Evolutionary conservation across 768 basidiomycete genomes (phyloP).

Genomic region (Trametes maxima): DNA sequence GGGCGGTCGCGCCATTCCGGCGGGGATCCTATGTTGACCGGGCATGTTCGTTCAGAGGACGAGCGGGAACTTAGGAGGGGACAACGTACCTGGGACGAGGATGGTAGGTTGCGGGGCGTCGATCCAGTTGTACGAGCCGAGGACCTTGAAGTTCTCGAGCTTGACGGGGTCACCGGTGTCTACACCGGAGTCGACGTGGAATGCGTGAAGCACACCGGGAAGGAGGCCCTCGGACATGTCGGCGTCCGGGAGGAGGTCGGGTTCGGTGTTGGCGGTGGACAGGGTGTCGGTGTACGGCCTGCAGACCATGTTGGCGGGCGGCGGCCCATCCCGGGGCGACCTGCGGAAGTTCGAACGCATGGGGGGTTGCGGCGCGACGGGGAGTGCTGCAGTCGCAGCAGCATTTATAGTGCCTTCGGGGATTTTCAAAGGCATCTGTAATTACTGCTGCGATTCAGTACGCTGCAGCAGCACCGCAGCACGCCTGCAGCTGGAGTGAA

Average conservation of each 20-base stretch:
- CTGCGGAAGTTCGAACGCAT: neutral
- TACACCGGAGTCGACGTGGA: neutral
- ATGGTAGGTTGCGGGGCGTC: slow-evolving; percentile 47
- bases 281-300: neutral
- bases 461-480: too few relatives aligned
- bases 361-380: neutral
- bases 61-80: too few relatives aligned
- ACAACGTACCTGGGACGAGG: slow-evolving; percentile 47
- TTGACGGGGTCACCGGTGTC: slow-evolving; percentile 1
- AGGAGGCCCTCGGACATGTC: slow-evolving; percentile 8
- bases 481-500: too few relatives aligned
- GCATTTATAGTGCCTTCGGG: neutral
- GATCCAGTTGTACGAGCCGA: slow-evolving; percentile 59
- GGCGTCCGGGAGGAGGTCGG: neutral
- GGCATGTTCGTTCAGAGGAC: neutral
- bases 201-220: neutral
- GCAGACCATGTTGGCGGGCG: neutral
- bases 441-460: too few relatives aligned
- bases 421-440: neutral
- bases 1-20: slow-evolving; percentile 51
- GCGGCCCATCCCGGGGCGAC: too few relatives aligned
- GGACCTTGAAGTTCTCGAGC: slow-evolving; percentile 38
- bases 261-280: slow-evolving; percentile 3
- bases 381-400: neutral
- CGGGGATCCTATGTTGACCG: slow-evolving; percentile 51